Evolutionary conservation across 192 early-diverging fungal species (phyloP), one percentile per base, ranked within the genome.

Genomic region (Allomyces arbusculus): DNA sequence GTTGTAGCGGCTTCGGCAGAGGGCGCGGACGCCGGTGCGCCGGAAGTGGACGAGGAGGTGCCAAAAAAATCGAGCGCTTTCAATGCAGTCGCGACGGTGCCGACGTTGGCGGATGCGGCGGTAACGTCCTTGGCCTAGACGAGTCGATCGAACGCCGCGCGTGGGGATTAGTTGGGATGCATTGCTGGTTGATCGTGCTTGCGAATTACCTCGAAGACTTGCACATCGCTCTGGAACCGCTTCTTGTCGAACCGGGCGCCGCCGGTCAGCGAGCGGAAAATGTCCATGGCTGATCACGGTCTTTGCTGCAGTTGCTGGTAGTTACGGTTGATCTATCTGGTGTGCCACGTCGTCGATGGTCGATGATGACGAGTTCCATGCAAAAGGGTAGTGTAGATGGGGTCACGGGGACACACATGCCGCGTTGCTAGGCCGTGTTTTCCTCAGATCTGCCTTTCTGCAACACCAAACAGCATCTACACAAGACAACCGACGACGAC

Each of bases 241-340:
- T 77, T 78, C 67, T 85, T 88, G 77, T 97, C 84, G 66, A 97
- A 97, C 69, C 79, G 86, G 10, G 92, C 88, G 10, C 94, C 94
- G 19, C 84, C 78, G 33, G 90, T 89, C 20, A 97, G 79, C 55
- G 91, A 75, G 63, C 85, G 81, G 80, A 97, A 92, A 67, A 97
- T 74, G 77, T 94, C 90, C 82, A 86, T 83, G 33, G 33, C 7
- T 7, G 33, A 7, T 8, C 33, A 7, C 8, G 3, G 33, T 8
- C 1, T 40, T 40, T 40, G 33, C 33, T 40, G 33, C 33, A 7
- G 8, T 40, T 40, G 33, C 33, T 40, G 33, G 33, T 40, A 40
- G 33, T 40, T 40, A 7, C 33, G 3, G 33, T 3, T 40, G 33
- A 8, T 40, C 5, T 3, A 8, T 3, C 33, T 40, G 33, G 33